Percentiles rank a stretch among this genome's conserved stretches.
phyloP scores from a whole-genome alignment of 1,139 yeast species.

The Chernovozyma sophiae-reginae region DNA sequence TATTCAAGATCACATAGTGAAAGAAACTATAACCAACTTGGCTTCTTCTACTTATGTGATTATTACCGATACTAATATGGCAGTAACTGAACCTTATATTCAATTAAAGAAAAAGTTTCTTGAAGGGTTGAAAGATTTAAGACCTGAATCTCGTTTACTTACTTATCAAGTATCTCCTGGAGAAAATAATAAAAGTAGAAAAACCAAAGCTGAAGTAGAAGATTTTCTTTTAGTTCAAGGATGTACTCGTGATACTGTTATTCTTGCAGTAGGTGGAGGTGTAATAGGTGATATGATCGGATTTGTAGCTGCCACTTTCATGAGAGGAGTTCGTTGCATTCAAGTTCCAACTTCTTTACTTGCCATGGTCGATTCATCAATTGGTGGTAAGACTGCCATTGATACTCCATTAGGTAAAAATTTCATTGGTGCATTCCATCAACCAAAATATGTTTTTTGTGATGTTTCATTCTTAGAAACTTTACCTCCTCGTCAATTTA shows the following conservation, averaged over 20 bases:
- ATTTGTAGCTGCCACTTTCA: slow-evolving; percentile 95
- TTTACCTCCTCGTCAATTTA: slow-evolving; percentile 87
- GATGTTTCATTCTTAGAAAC: slow-evolving; percentile 87
- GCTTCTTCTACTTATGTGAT: slow-evolving; percentile 89
- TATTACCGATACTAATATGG: slow-evolving; percentile 82
- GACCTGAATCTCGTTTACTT: slow-evolving; percentile 60
- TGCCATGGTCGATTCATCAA: slow-evolving; percentile 97
- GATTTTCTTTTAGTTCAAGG: slow-evolving; percentile 82
- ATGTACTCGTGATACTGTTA: slow-evolving; percentile 94
- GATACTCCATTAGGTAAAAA: slow-evolving; percentile 98
- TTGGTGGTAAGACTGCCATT: slow-evolving; percentile 98
- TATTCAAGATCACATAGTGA: slow-evolving; percentile 70
- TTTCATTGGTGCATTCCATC: slow-evolving; percentile 97
- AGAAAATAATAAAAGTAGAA: slow-evolving; percentile 83
- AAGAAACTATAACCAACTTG: slow-evolving; percentile 57
- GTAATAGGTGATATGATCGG: slow-evolving; percentile 99
- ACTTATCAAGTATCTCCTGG: slow-evolving; percentile 85
- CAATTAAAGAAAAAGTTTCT: slow-evolving; percentile 34
- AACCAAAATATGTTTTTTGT: slow-evolving; percentile 83
- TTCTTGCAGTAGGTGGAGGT: slow-evolving; percentile 97
- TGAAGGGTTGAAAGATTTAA: slow-evolving; percentile 19
- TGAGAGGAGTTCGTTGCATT: slow-evolving; percentile 95
- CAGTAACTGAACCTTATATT: slow-evolving; percentile 57
- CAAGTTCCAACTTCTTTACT: slow-evolving; percentile 92
- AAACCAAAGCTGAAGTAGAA: slow-evolving; percentile 89